Percentiles rank a stretch among this genome's conserved stretches.
These are phyloP conservation scores for Hymenoscyphus occultus DNA, from an alignment of 2,329 filamentous ascomycete genomes.

Conservation along the genomic window DNA sequence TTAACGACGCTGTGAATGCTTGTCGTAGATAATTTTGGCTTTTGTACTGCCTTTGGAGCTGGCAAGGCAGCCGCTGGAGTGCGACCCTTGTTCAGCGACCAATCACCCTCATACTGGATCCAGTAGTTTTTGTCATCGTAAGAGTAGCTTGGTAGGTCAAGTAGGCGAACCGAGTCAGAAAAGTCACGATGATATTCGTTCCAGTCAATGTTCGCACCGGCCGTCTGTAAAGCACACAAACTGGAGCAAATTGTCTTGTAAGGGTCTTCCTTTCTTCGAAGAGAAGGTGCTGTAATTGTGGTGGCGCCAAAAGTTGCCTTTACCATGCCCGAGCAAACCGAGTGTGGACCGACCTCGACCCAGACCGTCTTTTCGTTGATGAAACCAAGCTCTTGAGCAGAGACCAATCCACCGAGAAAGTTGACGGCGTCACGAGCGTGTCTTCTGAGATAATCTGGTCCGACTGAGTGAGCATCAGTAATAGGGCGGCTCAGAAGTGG, in stretches of 20 bases:
- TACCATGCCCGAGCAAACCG: conserved; percentile 66
- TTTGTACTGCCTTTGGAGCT: conserved; percentile 18
- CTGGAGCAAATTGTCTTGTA: conserved; percentile 61
- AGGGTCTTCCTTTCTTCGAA: conserved; percentile 60
- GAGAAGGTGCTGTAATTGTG: conserved; percentile 55
- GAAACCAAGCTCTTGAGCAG: conserved; percentile 54
- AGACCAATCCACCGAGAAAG: conserved; percentile 60
- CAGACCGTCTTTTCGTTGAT: conserved; percentile 62
- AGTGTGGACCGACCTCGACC: conserved; percentile 72
- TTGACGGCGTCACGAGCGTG: conserved; percentile 68
- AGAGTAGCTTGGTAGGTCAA: conserved; percentile 65
- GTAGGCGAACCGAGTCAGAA: conserved; percentile 53
- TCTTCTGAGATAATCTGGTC: conserved; percentile 60
- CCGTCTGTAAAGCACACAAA: conserved; percentile 57
- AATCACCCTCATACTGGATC: conserved; percentile 64
- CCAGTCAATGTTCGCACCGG: conserved; percentile 65
- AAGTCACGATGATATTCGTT: conserved; percentile 66
- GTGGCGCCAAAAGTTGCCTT: conserved; percentile 56
- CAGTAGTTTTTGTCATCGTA: conserved; percentile 71
- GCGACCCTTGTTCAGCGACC: conserved; percentile 59
- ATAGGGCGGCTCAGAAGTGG: conserved; percentile 62
- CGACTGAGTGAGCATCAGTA: conserved; percentile 52
- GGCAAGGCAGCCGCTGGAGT: conserved; percentile 3
- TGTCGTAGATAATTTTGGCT: conserved; percentile 52
- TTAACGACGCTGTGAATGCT: conserved; percentile 54